Evolutionary conservation across 2,329 filamentous ascomycete genomes (phyloP).

Genomic region (Colletotrichum scovillei): DNA sequence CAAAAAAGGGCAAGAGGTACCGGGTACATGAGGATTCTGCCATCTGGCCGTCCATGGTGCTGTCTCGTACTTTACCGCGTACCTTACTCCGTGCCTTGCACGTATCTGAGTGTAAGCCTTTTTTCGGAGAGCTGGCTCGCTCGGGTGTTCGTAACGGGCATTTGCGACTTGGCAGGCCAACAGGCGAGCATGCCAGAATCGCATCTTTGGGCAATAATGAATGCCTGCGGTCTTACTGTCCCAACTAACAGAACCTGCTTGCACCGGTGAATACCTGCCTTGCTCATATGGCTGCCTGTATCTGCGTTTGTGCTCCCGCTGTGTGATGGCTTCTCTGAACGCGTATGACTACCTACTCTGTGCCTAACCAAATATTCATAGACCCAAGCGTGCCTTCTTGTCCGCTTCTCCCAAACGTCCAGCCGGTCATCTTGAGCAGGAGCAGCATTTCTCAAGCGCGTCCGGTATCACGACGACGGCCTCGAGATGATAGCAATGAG

Average conservation of each 20-base stretch:
- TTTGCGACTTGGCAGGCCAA: slow-evolving; percentile 35
- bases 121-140: slow-evolving; percentile 7
- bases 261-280: neutral
- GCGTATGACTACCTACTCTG: slow-evolving; percentile 10
- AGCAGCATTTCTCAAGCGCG: neutral
- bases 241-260: neutral
- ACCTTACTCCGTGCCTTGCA: neutral
- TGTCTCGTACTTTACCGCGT: neutral
- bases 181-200: slow-evolving; percentile 29
- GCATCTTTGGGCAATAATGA: neutral
- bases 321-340: neutral
- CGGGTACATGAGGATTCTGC: slow-evolving; percentile 11
- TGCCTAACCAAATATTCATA: neutral
- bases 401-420: neutral
- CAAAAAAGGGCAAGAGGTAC: slow-evolving; percentile 10
- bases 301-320: neutral
- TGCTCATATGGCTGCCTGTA: neutral
- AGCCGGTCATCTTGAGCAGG: neutral
- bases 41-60: slow-evolving; percentile 12
- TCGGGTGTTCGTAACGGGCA: slow-evolving; percentile 26
- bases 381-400: slow-evolving; percentile 15
- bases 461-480: neutral
- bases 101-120: slow-evolving; percentile 24
- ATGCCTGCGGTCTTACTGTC: neutral
- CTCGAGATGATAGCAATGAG: neutral